Conservation (phyloP, 108 stramenopile species). For the Nitzschia sp. region DNA sequence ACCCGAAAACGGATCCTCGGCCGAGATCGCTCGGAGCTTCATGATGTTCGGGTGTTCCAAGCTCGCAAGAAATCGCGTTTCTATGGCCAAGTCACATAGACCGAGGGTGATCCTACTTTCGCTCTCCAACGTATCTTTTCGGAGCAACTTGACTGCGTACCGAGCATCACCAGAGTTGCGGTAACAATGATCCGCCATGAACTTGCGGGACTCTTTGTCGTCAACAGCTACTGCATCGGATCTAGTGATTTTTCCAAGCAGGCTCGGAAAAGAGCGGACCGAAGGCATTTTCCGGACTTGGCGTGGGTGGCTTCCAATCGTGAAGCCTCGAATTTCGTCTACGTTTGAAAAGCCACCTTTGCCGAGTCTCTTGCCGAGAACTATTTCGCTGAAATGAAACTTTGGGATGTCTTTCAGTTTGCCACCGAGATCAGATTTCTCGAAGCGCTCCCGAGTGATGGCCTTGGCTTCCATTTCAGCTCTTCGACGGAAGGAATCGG, state of each 20-base stretch:
- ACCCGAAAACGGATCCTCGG: slow-evolving; percentile 27
- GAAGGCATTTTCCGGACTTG: background rate
- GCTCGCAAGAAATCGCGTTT: slow-evolving; percentile 52
- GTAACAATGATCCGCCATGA: slow-evolving; percentile 18
- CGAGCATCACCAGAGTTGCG: slow-evolving; percentile 15
- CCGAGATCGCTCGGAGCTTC: slow-evolving; percentile 44
- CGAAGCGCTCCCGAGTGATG: background rate
- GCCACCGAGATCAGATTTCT: background rate
- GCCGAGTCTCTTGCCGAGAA: slow-evolving; percentile 2
- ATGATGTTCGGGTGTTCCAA: slow-evolving; percentile 67
- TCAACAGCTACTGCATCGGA: background rate
- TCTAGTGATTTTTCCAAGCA: background rate
- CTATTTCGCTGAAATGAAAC: slow-evolving; percentile 6
- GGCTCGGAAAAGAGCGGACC: background rate
- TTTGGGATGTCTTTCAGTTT: slow-evolving; percentile 11
- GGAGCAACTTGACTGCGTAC: slow-evolving; percentile 21
- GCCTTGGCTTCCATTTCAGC: background rate
- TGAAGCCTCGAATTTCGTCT: background rate
- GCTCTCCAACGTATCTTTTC: background rate
- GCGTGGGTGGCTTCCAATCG: background rate
- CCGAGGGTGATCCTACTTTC: slow-evolving; percentile 18
- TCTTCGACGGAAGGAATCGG: background rate
- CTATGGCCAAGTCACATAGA: slow-evolving; percentile 56
- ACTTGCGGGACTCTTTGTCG: slow-evolving; percentile 18
- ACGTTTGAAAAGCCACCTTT: slow-evolving; percentile 17